These are phyloP conservation scores for Juncus inflexus DNA, from an alignment of 176 grass and related monocot species.

Conservation along the genomic window DNA sequence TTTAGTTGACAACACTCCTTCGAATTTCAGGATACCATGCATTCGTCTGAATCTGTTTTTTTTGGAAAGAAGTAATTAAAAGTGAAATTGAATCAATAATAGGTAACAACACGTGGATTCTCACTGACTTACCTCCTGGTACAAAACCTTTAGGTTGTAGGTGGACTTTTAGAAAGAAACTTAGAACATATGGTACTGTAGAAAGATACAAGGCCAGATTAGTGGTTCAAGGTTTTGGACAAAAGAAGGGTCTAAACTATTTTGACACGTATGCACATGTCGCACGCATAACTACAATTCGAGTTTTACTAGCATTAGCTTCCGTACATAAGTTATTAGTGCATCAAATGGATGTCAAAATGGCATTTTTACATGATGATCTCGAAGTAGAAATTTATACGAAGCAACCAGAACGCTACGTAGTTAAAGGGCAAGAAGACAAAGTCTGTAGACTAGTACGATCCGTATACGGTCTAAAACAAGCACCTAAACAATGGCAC, in stretches of 20 bases:
- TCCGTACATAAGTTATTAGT: no score
- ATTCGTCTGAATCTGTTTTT: not conserved
- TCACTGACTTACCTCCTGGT: not conserved
- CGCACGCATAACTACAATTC: not conserved
- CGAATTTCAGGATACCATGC: not conserved
- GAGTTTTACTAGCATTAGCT: not conserved
- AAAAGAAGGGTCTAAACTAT: not conserved
- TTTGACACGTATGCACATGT: not conserved
- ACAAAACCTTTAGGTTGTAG: constrained; percentile 23
- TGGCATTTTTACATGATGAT: not conserved
- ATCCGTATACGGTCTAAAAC: no score
- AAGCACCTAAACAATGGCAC: no score
- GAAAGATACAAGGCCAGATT: not conserved
- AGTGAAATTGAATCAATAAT: constrained; percentile 28
- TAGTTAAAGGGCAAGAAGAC: no score
- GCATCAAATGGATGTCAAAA: not conserved
- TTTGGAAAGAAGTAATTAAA: not conserved
- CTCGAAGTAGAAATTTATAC: no score
- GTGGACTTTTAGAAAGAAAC: constrained; percentile 27
- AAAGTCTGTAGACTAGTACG: no score
- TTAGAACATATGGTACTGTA: constrained; percentile 2
- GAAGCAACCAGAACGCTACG: no score
- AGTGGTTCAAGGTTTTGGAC: not conserved
- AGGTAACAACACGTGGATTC: constrained; percentile 15
- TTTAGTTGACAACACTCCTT: no score